Percentiles rank a stretch among this genome's conserved stretches.
Evolutionary conservation across 2,329 filamentous ascomycete species (phyloP).

Genomic region (Penicillium sp.): DNA sequence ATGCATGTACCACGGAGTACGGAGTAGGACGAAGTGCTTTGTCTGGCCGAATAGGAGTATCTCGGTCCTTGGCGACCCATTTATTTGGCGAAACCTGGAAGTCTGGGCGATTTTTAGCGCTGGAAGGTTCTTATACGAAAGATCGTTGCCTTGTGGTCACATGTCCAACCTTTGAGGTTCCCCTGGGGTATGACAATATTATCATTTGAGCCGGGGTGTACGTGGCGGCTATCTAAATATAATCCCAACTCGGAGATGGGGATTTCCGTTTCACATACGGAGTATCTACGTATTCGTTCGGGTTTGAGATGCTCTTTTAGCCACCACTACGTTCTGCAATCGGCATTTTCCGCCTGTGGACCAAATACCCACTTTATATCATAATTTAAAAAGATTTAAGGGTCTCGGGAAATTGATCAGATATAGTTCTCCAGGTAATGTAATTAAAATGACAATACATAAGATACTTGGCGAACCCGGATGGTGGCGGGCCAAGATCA

Average conservation of each 20-base stretch:
- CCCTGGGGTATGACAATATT: neutral
- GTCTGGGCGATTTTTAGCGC: neutral
- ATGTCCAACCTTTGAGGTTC: neutral
- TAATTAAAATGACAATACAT: neutral
- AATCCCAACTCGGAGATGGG: neutral
- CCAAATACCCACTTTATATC: neutral
- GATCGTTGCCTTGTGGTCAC: neutral
- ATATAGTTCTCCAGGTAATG: neutral
- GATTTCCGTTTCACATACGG: neutral
- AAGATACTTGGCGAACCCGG: neutral
- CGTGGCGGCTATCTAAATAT: neutral
- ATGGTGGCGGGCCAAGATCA: slow-evolving; percentile 2
- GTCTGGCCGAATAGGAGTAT: neutral
- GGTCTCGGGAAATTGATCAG: neutral
- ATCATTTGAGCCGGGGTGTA: neutral
- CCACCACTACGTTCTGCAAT: neutral
- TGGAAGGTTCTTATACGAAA: neutral
- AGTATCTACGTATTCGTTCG: neutral
- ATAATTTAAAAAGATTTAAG: neutral
- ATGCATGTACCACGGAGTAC: too few relatives aligned
- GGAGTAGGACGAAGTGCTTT: neutral
- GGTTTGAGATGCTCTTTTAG: neutral
- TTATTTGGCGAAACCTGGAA: neutral
- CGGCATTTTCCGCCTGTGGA: neutral
- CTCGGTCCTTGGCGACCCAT: slow-evolving; percentile 1